phyloP scores from a whole-genome alignment of 179 eudicot species.

The Camellia oleifera region DNA sequence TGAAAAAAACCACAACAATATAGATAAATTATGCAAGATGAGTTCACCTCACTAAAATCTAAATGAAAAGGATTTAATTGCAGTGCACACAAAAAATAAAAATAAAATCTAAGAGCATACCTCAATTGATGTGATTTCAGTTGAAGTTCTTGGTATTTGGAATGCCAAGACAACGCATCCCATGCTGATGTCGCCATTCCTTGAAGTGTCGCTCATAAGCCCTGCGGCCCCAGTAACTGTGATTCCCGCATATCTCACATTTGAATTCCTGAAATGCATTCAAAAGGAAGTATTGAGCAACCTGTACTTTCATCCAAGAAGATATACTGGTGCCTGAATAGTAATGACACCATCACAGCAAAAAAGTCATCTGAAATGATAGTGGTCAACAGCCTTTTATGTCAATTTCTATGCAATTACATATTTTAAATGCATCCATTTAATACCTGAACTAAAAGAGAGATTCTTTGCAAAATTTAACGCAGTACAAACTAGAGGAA shows the following conservation, averaged over 20 bases:
- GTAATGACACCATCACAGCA: background rate
- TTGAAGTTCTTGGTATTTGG: constrained; percentile 98
- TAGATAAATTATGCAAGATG: background rate
- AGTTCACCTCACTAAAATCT: background rate
- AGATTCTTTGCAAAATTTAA: background rate
- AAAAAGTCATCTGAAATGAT: background rate
- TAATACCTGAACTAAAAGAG: background rate
- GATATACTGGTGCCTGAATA: background rate
- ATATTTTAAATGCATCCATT: background rate
- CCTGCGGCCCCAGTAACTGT: constrained; percentile 98
- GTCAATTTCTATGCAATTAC: background rate
- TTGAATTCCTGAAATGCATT: constrained; percentile 72
- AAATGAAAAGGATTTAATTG: background rate
- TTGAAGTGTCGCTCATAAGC: constrained; percentile 98
- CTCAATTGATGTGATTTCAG: constrained; percentile 92
- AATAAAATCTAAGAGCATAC: constrained; percentile 26
- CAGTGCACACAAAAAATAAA: background rate
- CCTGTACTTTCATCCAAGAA: background rate
- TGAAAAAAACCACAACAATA: background rate
- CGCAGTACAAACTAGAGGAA: background rate
- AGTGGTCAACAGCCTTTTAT: background rate
- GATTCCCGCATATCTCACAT: constrained; percentile 98
- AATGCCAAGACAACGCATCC: constrained; percentile 99
- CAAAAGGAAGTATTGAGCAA: background rate
- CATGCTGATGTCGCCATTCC: constrained; percentile 98